Percentiles rank a stretch among this genome's conserved stretches.
phyloP scores from a whole-genome alignment of 208 protist genomes.

The Plasmodiophora brassicae region DNA sequence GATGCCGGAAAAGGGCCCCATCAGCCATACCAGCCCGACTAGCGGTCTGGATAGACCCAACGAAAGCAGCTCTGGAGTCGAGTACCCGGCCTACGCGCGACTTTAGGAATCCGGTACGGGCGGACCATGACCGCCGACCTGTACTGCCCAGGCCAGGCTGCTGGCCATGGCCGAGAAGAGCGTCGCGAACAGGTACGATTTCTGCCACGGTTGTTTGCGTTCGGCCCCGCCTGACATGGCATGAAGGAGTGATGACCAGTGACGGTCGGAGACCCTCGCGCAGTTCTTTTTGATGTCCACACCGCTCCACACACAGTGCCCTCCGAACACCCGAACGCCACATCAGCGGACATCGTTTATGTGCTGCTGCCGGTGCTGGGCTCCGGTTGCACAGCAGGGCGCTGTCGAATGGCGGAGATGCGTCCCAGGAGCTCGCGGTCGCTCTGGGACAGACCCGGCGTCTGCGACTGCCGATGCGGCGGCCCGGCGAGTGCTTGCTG shows the following conservation, averaged over 20 bases:
- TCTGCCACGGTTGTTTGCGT: too few species aligned
- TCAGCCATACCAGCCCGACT: not conserved
- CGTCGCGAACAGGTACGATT: not conserved
- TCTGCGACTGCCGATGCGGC: not conserved
- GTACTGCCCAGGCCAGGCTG: constrained; percentile 23
- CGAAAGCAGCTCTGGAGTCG: not conserved
- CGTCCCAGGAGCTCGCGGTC: not conserved
- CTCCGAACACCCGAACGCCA: too few species aligned
- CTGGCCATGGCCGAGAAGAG: not conserved
- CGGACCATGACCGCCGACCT: not conserved
- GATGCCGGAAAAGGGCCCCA: constrained; percentile 24
- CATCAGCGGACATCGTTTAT: too few species aligned
- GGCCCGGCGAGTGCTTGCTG: not conserved
- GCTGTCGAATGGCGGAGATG: not conserved
- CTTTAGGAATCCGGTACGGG: not conserved
- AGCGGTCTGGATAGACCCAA: not conserved
- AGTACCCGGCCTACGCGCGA: not conserved
- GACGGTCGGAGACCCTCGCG: too few species aligned
- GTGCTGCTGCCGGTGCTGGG: too few species aligned
- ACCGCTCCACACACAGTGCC: too few species aligned
- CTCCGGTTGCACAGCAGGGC: too few species aligned
- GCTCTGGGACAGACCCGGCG: not conserved
- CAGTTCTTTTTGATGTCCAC: too few species aligned
- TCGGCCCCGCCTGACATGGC: too few species aligned
- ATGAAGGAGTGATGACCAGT: too few species aligned